Evolutionary conservation across 2,329 filamentous ascomycete genomes (phyloP).

Genomic region (Diaporthe humulicola): DNA sequence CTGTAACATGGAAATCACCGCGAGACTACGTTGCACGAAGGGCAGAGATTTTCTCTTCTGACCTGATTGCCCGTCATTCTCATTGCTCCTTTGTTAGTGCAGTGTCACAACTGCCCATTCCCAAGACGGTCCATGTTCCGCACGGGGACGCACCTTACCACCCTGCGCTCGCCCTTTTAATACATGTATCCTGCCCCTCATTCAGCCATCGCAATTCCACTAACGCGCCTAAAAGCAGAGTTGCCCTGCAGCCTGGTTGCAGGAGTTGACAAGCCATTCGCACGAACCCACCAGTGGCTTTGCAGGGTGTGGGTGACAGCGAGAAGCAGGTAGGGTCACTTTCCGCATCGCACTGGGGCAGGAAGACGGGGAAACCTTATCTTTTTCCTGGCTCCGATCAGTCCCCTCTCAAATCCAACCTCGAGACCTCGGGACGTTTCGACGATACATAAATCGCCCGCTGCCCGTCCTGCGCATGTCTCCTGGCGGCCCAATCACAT

Average conservation of each 20-base stretch:
- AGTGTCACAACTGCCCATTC: slow-evolving; percentile 8
- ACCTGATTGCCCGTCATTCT: slow-evolving; percentile 9
- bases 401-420: background rate
- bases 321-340: slow-evolving; percentile 32
- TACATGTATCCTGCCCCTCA: slow-evolving; percentile 12
- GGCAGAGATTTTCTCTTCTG: slow-evolving; percentile 27
- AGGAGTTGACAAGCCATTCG: slow-evolving; percentile 24
- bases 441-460: slow-evolving; percentile 23
- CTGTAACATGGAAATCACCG: slow-evolving; percentile 30
- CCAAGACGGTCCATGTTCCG: slow-evolving; percentile 26
- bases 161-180: slow-evolving; percentile 10
- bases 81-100: slow-evolving; percentile 12
- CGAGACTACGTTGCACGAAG: slow-evolving; percentile 34
- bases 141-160: slow-evolving; percentile 3
- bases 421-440: background rate
- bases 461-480: slow-evolving; percentile 1
- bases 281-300: slow-evolving; percentile 19
- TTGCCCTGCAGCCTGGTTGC: background rate
- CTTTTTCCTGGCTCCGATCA: slow-evolving; percentile 26
- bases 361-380: slow-evolving; percentile 37
- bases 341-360: slow-evolving; percentile 26
- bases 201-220: slow-evolving; percentile 20
- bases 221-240: slow-evolving; percentile 37
- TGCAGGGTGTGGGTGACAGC: slow-evolving; percentile 36
- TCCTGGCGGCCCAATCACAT: slow-evolving; percentile 8